Conservation (phyloP, 2,329 filamentous ascomycete species). For the Truncatella angustata region DNA sequence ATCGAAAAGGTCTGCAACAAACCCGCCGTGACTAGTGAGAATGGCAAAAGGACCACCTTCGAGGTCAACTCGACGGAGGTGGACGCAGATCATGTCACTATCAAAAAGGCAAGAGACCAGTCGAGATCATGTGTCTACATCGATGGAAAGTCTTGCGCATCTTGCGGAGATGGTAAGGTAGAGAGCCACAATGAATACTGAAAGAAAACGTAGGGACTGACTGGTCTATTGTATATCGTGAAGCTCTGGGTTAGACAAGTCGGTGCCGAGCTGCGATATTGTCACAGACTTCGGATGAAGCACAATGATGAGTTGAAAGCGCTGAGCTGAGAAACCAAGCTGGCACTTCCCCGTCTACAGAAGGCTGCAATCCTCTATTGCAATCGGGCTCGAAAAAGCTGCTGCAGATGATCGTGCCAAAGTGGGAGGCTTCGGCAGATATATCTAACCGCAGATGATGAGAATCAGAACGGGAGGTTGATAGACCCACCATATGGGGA, state of each 20-base stretch:
- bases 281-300: constrained; percentile 3
- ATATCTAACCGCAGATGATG: constrained; percentile 6
- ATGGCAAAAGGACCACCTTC: not conserved
- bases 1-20: not conserved
- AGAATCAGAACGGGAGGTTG: constrained; percentile 4
- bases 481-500: not conserved
- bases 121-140: not conserved
- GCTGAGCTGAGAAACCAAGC: not conserved
- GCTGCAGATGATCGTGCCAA: not conserved
- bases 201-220: constrained; percentile 2
- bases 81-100: not conserved
- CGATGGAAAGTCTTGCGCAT: not conserved
- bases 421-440: constrained; percentile 8
- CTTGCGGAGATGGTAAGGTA: not conserved
- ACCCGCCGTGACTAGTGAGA: constrained; percentile 4
- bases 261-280: constrained; percentile 1
- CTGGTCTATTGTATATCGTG: not conserved
- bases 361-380: constrained; percentile 4
- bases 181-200: not conserved
- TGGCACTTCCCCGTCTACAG: constrained; percentile 1
- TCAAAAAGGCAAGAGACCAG: not conserved
- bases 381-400: constrained; percentile 7
- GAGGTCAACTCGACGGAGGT: not conserved
- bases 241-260: not conserved
- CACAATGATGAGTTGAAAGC: not conserved